Evolutionary conservation across 768 basidiomycete genomes (phyloP).

Genomic region (Gelatoporia subvermispora): DNA sequence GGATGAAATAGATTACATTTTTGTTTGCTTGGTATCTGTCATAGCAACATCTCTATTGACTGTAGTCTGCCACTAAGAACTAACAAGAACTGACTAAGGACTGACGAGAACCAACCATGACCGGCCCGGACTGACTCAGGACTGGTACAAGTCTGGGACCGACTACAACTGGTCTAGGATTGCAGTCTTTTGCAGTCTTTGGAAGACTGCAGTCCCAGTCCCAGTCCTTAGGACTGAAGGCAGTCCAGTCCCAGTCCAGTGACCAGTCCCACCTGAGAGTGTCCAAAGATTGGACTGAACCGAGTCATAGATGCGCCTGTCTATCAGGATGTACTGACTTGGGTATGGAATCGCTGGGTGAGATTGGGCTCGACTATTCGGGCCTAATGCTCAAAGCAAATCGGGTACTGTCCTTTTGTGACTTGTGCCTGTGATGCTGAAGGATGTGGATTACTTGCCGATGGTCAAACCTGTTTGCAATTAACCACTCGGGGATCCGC

Average conservation of each 20-base stretch:
- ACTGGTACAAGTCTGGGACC: too few relatives aligned
- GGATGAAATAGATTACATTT: too few relatives aligned
- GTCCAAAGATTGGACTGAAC: slow-evolving; percentile 3
- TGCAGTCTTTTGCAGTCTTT: too few relatives aligned
- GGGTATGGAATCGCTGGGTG: slow-evolving; percentile 10
- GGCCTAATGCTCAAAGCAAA: slow-evolving; percentile 5
- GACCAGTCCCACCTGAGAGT: background rate
- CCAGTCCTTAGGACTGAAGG: background rate
- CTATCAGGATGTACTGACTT: slow-evolving; percentile 18
- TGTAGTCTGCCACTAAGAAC: too few relatives aligned
- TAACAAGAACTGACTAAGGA: too few relatives aligned
- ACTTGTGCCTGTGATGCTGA: slow-evolving; percentile 16
- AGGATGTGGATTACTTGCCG: slow-evolving; percentile 34
- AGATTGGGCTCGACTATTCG: background rate
- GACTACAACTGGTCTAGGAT: too few relatives aligned
- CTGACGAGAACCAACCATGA: too few relatives aligned
- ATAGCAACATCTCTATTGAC: too few relatives aligned
- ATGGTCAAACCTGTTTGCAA: slow-evolving; percentile 30
- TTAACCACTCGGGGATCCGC: slow-evolving; percentile 31
- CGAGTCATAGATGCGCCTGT: slow-evolving; percentile 17
- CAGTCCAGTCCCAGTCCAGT: background rate
- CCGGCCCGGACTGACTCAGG: too few relatives aligned
- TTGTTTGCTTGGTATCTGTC: too few relatives aligned
- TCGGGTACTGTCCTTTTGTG: slow-evolving; percentile 15
- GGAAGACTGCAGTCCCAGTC: too few relatives aligned